Conservation (phyloP, 2,329 filamentous ascomycete genomes). For the Pseudogymnoascus sp. region DNA sequence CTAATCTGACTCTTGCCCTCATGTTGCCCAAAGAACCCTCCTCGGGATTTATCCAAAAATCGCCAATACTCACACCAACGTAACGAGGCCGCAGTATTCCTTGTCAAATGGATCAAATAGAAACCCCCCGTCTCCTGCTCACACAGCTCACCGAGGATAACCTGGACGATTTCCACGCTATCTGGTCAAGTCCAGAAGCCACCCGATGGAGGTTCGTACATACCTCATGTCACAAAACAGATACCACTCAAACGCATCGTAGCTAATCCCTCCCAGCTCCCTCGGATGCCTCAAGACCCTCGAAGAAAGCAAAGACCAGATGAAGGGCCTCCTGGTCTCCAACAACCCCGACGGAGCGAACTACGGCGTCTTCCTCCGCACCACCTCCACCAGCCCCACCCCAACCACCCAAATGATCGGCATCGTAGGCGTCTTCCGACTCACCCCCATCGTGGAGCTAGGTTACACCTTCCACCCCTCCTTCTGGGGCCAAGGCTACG, state of each 20-base stretch:
- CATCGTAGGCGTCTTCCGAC: slow-evolving; percentile 7
- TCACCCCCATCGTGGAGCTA: slow-evolving; percentile 9
- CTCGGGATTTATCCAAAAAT: neutral
- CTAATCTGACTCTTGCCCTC: neutral
- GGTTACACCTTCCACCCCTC: slow-evolving; percentile 14
- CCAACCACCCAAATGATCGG: neutral
- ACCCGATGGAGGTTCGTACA: slow-evolving; percentile 10
- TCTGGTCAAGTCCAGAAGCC: slow-evolving; percentile 10
- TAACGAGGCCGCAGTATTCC: neutral
- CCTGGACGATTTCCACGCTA: slow-evolving; percentile 9
- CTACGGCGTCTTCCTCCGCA: slow-evolving; percentile 13
- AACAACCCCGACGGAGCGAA: slow-evolving; percentile 12
- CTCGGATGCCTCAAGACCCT: slow-evolving; percentile 11
- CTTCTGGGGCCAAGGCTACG: slow-evolving; percentile 14
- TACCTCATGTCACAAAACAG: neutral
- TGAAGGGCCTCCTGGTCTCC: slow-evolving; percentile 11
- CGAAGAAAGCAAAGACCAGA: slow-evolving; percentile 11
- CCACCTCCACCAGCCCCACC: neutral
- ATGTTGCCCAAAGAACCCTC: neutral
- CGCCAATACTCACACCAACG: neutral
- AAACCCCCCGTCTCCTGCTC: slow-evolving; percentile 8
- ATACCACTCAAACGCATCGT: neutral
- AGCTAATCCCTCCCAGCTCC: neutral
- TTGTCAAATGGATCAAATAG: slow-evolving; percentile 1
- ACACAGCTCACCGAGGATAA: neutral